A percentile compares a stretch with the other conserved stretches of the same genome.
These are phyloP conservation scores for Scolecobasidium constrictum DNA, from an alignment of 2,329 filamentous ascomycete genomes.

Conservation along the genomic window DNA sequence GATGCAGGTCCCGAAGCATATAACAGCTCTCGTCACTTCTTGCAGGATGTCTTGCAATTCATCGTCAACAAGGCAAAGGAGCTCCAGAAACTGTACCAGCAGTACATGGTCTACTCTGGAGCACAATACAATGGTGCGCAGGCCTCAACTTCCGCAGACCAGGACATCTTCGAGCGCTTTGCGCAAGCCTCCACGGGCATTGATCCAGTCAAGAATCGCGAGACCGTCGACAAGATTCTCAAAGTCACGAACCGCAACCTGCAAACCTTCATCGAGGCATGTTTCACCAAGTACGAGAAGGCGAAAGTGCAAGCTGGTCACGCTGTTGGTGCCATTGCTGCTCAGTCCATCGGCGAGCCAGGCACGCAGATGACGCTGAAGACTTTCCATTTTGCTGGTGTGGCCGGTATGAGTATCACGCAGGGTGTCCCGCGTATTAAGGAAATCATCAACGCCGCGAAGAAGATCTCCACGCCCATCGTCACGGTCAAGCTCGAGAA, in stretches of 20 bases:
- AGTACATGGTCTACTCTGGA: not conserved
- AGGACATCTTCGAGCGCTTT: not conserved
- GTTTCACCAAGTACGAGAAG: conserved; percentile 80
- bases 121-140: not conserved
- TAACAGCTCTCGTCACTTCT: conserved; percentile 69
- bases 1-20: conserved; percentile 29
- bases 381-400: conserved; percentile 99
- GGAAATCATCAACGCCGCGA: conserved; percentile 98
- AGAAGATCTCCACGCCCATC: conserved; percentile 84
- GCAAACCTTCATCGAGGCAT: conserved; percentile 65
- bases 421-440: conserved; percentile 99
- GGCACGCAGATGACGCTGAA: conserved; percentile 99
- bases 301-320: conserved; percentile 91
- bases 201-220: conserved; percentile 1
- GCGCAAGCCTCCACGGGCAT: conserved; percentile 3
- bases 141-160: not conserved
- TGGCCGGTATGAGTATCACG: conserved; percentile 98
- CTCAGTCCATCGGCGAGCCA: conserved; percentile 95
- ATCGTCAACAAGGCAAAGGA: conserved; percentile 53
- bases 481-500: conserved; percentile 80
- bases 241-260: conserved; percentile 73
- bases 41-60: conserved; percentile 66
- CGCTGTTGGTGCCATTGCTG: conserved; percentile 89
- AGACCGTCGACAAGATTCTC: conserved; percentile 57
- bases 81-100: conserved; percentile 36